A percentile compares a stretch with the other conserved stretches of the same genome.
Conservation (phyloP, 2,329 filamentous ascomycete species). For the Microdochium paspali region DNA sequence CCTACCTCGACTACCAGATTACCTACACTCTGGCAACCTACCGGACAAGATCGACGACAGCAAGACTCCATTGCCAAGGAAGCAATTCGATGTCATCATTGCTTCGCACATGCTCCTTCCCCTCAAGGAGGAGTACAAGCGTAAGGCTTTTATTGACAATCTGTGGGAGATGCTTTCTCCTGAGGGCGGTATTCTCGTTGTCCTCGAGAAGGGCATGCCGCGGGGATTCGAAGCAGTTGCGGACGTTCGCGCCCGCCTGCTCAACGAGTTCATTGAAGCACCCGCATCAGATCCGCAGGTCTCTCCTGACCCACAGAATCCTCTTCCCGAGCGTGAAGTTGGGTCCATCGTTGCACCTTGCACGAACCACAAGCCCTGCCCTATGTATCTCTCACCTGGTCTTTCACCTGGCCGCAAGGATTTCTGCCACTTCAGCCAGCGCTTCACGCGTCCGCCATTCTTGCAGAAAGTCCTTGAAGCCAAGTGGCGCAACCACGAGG, state of each 20-base stretch:
- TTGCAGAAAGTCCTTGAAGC: slow-evolving; percentile 67
- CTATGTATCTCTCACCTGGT: slow-evolving; percentile 73
- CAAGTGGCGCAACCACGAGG: slow-evolving; percentile 71
- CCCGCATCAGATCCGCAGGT: slow-evolving; percentile 16
- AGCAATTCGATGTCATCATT: slow-evolving; percentile 83
- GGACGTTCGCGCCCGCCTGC: slow-evolving; percentile 68
- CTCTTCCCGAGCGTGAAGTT: slow-evolving; percentile 36
- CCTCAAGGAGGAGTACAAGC: slow-evolving; percentile 64
- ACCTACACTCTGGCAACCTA: slow-evolving; percentile 56
- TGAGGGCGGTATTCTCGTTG: slow-evolving; percentile 74
- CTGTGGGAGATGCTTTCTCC: slow-evolving; percentile 81
- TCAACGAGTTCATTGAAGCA: slow-evolving; percentile 53
- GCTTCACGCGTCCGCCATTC: slow-evolving; percentile 76
- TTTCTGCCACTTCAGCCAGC: slow-evolving; percentile 83
- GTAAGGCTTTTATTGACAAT: slow-evolving; percentile 74
- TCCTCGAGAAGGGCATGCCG: slow-evolving; percentile 86
- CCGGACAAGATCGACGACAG: slow-evolving; percentile 50
- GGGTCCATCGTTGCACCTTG: slow-evolving; percentile 67
- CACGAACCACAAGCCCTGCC: slow-evolving; percentile 80
- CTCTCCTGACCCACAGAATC: slow-evolving; percentile 27
- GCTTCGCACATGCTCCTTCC: slow-evolving; percentile 77
- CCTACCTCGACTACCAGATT: slow-evolving; percentile 83
- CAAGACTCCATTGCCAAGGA: slow-evolving; percentile 47
- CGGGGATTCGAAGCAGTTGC: slow-evolving; percentile 89
- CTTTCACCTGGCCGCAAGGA: slow-evolving; percentile 69